Evolutionary conservation across 2,329 filamentous ascomycete species (phyloP), one percentile per base, ranked within the genome.

Genomic region (Scedosporium apiospermum): DNA sequence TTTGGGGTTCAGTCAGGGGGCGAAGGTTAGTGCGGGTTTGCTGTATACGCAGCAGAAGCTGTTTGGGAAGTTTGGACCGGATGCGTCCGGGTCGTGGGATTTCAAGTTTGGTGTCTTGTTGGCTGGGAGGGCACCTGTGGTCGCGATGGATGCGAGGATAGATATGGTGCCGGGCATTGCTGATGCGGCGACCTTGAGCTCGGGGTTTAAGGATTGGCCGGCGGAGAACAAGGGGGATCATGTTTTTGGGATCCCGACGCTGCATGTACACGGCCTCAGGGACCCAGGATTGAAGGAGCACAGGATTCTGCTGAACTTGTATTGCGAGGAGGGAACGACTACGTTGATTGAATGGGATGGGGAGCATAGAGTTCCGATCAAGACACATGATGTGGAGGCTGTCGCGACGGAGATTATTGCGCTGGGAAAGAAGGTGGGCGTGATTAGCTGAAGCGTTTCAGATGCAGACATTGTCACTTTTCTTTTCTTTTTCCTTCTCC

Each of bases 291-390:
- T 91, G 26, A 74, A 82, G 64, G 72, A 83, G 55, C 88, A 90
- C 69, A 74, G 80, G 62, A 75, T 79, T 69, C 68, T 88, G 66
- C 69, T 85, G 60, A 71, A 82, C 7, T 73, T 82, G 60, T 91
- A 87, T 70, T 89, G 85, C 69, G 77, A 83, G 59, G 69, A 76
- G 9, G 79, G 77, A 0, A 83, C 75, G 2, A 75, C 81, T 5
- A 78, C 73, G 46, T 65, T 91, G 57, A 71, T 93, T 1, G 87
- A 60, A 71, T 93, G 89, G 90, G 82, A 90, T 63, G 89, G 88
- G 0, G 80, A 79, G 1, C 90, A 93, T 71, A 76, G 89, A 5
- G 77, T 93, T 58, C 88, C 89, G 1, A 80, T 93, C 64, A 89
- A 88, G 76, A 77, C 75, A 23, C 75, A 73, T 34, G 89, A 92